Evolutionary conservation across 2,329 filamentous ascomycete species (phyloP), one percentile per base, ranked within the genome.

Genomic region (Exophiala bonariae): DNA sequence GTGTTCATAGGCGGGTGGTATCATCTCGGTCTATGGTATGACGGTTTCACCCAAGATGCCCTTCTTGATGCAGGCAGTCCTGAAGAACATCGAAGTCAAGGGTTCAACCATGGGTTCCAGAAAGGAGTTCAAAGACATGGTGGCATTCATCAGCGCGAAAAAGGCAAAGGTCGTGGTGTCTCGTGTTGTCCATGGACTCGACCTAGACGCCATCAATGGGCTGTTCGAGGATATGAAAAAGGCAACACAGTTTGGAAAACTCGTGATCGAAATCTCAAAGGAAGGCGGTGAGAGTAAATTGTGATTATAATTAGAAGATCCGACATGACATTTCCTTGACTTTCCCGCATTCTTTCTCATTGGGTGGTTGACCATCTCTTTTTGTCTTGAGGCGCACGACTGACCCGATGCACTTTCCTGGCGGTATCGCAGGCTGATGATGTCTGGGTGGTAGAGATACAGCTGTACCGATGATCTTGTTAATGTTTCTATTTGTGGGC

Each of bases 11-110:
- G 68, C 79, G 1, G 92, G 93, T 4, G 93, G 91, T 44, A 77
- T 92, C n/a, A 85, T 97, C 49, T 80, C 84, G 2, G 76, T 85
- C 57, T 97, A 97, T 65, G 92, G 93, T 51, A 96, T 97, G 92
- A 97, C 92, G 0, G 73, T 87, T 2, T 74, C 77, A 0, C 91
- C 92, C 1, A 89, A 86, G 70, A 92, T 95, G 85, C 82, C 88
- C 41, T 96, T 88, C 79, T 62, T 81, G 10, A 96, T 96, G 87
- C 70, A 76, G 50, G 90, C 90, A 0, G 86, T 93, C 11, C 69
- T 97, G 51, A 87, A 85, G 67, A 96, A 97, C 62, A 80, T 96
- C 43, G 92, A 97, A 58, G 77, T 97, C 20, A 80, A 80, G 39
- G 92, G 93, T 14, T 84, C 81, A 11, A 96, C 91, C 0, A 96